Base-by-base conservation (phyloP, 805 yeast genomes). In the Komagataella mondaviorum region DNA sequence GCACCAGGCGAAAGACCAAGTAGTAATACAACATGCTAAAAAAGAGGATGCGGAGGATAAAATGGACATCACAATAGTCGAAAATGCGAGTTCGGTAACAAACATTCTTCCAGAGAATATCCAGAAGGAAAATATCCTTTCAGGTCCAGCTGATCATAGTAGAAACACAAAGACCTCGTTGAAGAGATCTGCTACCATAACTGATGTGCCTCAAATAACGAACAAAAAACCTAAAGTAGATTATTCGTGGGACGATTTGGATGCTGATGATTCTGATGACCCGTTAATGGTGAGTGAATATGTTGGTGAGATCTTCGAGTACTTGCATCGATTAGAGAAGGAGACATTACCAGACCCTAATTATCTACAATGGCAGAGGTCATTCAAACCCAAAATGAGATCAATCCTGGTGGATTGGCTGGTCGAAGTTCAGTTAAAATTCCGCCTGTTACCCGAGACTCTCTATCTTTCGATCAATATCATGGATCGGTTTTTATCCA, bases 261-360 rank as follows among this genome's bases (percentile, higher is more conserved):
- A 85, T 60, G 77, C 73, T 30, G 85, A 79, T 55, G 90, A 85
- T 61, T 62, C 66, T 48, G 83, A 80, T 56, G 91, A 85, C 62
- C 87, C 83, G 18, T 68, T 87, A 55, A 90, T 91, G 96, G 97
- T 87, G 36, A 80, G 89, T 55, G 99, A 91, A 70, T 91, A 90
- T 65, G 96, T 86, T 51, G 77, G 71, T 55, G 97, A 88, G 54
- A 90, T 91, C 52, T 90, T 88, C 66, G 83, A 78, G 30, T 88
- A 86, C 65, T 70, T 90, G 59, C 81, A 83, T 63, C 81, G 75
- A 60, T 71, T 83, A 54, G 96, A 89, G 68, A 66, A 74, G 47
- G 75, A 77, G 60, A 87, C 91, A 48, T 70, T 87, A 60, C 96
- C 89, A 2, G 83, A 78, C 56, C 66, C 84, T n/a, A 76, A 79